Evolutionary conservation across 108 stramenopile species (phyloP).

Genomic region (Pseudonitzschia delicatissima): DNA sequence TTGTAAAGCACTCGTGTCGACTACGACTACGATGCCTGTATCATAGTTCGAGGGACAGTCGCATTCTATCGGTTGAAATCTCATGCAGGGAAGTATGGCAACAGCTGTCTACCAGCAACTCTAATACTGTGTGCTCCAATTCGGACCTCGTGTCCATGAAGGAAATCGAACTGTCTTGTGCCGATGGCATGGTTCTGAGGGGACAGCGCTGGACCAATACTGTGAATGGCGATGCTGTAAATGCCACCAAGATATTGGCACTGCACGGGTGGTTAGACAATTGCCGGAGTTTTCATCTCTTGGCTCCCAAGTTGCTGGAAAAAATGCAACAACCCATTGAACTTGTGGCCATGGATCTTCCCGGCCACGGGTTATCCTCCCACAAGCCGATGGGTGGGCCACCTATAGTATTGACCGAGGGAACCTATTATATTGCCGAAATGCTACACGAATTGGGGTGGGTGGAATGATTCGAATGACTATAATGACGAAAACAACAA

Average conservation of each 20-base stretch:
- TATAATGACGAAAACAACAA: neutral
- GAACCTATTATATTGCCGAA: conserved; percentile 49
- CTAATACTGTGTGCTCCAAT: too few relatives aligned
- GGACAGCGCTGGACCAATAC: conserved; percentile 22
- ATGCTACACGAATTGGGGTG: conserved; percentile 25
- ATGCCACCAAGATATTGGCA: conserved; percentile 37
- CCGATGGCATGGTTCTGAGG: conserved; percentile 21
- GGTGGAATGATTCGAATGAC: neutral
- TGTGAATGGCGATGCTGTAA: neutral
- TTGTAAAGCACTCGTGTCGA: too few relatives aligned
- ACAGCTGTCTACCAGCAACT: too few relatives aligned
- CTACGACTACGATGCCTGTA: too few relatives aligned
- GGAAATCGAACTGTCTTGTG: conserved; percentile 4
- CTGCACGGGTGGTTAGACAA: conserved; percentile 86
- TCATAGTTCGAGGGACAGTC: too few relatives aligned
- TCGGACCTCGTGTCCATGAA: neutral
- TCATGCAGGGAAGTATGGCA: too few relatives aligned
- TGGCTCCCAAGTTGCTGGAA: conserved; percentile 50
- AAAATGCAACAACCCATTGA: neutral
- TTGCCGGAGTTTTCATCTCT: conserved; percentile 57
- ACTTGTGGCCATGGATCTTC: conserved; percentile 37
- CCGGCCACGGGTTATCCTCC: conserved; percentile 45
- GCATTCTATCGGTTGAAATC: too few relatives aligned
- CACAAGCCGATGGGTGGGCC: conserved; percentile 45
- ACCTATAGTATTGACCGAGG: conserved; percentile 55